Conservation (phyloP, 129 eudicot genomes). For the Mikania micrantha region DNA sequence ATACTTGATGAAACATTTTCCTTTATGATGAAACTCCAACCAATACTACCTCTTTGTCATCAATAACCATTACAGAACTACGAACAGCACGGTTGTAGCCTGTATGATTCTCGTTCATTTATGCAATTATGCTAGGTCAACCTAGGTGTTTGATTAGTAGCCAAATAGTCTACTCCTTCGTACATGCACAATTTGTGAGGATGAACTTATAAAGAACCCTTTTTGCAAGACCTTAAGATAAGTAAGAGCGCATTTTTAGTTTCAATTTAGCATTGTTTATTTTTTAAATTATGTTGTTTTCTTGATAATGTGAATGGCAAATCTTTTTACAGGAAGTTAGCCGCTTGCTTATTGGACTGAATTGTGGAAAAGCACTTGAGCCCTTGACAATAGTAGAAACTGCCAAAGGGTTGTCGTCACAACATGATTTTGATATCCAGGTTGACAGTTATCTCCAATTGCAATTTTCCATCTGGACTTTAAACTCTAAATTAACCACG, state of each 20-base stretch:
- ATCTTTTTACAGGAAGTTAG: conserved; percentile 66
- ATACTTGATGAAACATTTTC: neutral
- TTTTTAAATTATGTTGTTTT: neutral
- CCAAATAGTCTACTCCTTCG: neutral
- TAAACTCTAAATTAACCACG: neutral
- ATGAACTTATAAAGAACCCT: neutral
- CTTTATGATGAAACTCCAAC: neutral
- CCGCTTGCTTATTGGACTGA: conserved; percentile 78
- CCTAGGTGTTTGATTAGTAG: neutral
- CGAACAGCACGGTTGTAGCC: neutral
- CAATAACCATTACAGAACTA: neutral
- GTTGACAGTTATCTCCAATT: conserved; percentile 21
- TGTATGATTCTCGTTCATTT: neutral
- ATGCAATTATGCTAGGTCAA: neutral
- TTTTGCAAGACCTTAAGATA: neutral
- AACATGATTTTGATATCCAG: conserved; percentile 91
- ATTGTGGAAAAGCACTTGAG: conserved; percentile 74
- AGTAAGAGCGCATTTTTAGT: neutral
- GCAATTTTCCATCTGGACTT: neutral
- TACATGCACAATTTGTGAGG: neutral
- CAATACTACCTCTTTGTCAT: neutral
- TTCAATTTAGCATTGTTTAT: neutral
- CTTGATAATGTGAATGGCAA: neutral
- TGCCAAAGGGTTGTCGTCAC: conserved; percentile 49
- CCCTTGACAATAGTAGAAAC: conserved; percentile 35